Conservation (phyloP, 2,329 filamentous ascomycete species). For the Paecilomyces fulvus region DNA sequence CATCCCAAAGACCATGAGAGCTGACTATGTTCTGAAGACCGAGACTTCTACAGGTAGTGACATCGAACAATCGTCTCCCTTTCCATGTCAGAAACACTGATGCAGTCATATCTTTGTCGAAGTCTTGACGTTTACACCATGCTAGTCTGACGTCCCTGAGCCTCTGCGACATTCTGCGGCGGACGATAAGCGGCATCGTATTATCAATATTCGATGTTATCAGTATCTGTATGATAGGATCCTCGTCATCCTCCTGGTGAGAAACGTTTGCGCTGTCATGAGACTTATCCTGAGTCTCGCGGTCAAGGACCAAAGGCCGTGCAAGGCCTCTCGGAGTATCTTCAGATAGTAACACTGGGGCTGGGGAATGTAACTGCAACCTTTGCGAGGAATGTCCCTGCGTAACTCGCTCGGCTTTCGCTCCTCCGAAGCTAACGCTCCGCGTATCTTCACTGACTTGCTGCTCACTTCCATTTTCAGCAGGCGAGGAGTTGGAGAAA, state of each 20-base stretch:
- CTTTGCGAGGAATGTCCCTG: neutral
- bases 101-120: conserved; percentile 41
- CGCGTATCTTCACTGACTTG: neutral
- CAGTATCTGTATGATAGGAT: conserved; percentile 51
- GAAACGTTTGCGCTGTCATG: neutral
- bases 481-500: neutral
- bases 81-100: conserved; percentile 73
- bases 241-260: conserved; percentile 33
- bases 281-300: neutral
- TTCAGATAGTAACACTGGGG: neutral
- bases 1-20: conserved; percentile 27
- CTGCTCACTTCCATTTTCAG: neutral
- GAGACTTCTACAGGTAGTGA: conserved; percentile 63
- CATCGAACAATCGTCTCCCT: conserved; percentile 61
- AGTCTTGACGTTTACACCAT: conserved; percentile 59
- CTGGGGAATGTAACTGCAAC: neutral
- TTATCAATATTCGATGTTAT: conserved; percentile 59
- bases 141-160: conserved; percentile 58
- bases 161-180: conserved; percentile 57
- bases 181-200: conserved; percentile 54
- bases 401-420: neutral
- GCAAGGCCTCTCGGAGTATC: neutral
- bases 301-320: neutral
- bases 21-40: conserved; percentile 46
- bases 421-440: neutral